phyloP scores from a whole-genome alignment of 371 early-diverging fungal species.

The Apophysomyces elegans region DNA sequence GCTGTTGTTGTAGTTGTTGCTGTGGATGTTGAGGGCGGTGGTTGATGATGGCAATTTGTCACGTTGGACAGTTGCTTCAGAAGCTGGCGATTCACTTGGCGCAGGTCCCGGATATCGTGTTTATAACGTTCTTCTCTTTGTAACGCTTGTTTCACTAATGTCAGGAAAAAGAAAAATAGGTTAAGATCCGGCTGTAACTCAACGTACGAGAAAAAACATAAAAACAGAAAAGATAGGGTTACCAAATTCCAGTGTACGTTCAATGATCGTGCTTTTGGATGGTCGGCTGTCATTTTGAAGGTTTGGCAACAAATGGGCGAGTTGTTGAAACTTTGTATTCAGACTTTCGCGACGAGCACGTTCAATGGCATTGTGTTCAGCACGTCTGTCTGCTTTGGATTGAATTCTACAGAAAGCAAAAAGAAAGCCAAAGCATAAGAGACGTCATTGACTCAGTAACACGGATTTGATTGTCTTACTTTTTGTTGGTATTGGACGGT shows the following conservation, averaged over 20 bases:
- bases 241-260: slow-evolving; percentile 65
- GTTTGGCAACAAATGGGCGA: slow-evolving; percentile 71
- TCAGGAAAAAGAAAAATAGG: too few relatives aligned
- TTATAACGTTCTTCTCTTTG: slow-evolving; percentile 42
- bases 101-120: slow-evolving; percentile 38
- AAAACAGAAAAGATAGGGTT: not conserved
- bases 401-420: slow-evolving; percentile 19
- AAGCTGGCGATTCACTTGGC: slow-evolving; percentile 31
- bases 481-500: not conserved
- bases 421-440: not conserved
- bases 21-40: not conserved
- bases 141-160: slow-evolving; percentile 29
- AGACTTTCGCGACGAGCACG: slow-evolving; percentile 76
- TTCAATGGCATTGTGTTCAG: slow-evolving; percentile 80
- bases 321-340: slow-evolving; percentile 73
- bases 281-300: slow-evolving; percentile 72
- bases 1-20: not conserved
- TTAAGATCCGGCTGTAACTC: slow-evolving; percentile 10
- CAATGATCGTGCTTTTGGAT: slow-evolving; percentile 75
- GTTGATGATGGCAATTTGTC: not conserved
- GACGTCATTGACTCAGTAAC: too few relatives aligned
- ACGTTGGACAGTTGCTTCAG: slow-evolving; percentile 17
- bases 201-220: not conserved
- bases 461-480: too few relatives aligned
- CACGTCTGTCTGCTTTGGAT: slow-evolving; percentile 66